Base-by-base conservation (phyloP, 2,329 filamentous ascomycete genomes). In the Claviceps lovelessii region DNA sequence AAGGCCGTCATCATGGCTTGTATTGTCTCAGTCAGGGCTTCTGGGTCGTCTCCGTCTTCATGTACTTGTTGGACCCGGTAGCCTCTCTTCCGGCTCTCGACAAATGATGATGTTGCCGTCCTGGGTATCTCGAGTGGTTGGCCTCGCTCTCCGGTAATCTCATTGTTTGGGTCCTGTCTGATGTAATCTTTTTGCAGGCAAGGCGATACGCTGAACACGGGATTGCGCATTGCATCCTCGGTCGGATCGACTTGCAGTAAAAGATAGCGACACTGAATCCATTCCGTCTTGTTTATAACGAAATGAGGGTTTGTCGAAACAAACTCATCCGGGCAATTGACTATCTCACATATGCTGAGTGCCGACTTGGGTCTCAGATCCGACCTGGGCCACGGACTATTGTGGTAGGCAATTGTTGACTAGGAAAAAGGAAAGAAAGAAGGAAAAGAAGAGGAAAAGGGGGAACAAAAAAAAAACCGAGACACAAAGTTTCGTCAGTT, bases 211-310 rank as follows among this genome's bases (percentile, higher is more conserved):
- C 55, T 55, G 2, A 57, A 58, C 7, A 60, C 58, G 17, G 59
- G 56, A 19, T 57, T 54, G 3, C 45, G 19, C 5, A 47, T 49
- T 0, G 60, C 57, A 42, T 55, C 45, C 1, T 13, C 1, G 1
- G 53, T 55, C n/a, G 61, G 59, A 1, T 56, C 15, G 3, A 64
- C 61, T 15, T 60, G 53, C 23, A 74, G 80, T 60, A 95, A 87
- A 1, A 96, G 75, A 67, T 94, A 95, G 47, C 90, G 80, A 31
- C 88, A 90, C 63, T 94, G 89, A 56, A 95, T 90, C 90, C 90
- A 96, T 62, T 94, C 85, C 10, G 85, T 71, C 48, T 89, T 74
- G 31, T 78, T 66, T 1, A 95, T 82, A 9, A 95, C 90, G 49
- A 87, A 82, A 68, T 83, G 81, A 0, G 84, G 84, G 0, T 0